Conservation (phyloP, 805 yeast genomes). For the Teunomyces lycoperdinae region DNA sequence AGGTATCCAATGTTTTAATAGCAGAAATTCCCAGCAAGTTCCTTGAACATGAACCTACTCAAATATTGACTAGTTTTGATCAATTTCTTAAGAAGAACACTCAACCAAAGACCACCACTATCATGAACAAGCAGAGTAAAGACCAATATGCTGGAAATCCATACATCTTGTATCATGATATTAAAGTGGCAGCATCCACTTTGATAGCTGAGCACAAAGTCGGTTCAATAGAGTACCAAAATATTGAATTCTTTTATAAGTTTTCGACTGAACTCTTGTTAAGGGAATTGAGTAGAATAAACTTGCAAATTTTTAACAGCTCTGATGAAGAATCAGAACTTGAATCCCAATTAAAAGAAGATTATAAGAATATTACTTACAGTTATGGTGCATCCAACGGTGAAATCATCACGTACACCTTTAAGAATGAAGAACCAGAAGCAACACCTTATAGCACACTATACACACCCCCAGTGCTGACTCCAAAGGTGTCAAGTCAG, state of each 20-base stretch:
- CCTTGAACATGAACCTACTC: constrained; percentile 42
- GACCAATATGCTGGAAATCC: constrained; percentile 42
- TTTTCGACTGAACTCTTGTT: constrained; percentile 60
- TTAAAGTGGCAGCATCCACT: constrained; percentile 54
- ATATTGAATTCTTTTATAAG: constrained; percentile 61
- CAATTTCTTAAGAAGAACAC: constrained; percentile 30
- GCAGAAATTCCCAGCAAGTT: neutral
- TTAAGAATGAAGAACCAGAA: constrained; percentile 31
- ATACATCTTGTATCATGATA: constrained; percentile 64
- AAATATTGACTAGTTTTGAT: constrained; percentile 42
- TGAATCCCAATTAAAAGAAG: constrained; percentile 48
- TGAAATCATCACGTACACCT: constrained; percentile 50
- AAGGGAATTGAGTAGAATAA: constrained; percentile 54
- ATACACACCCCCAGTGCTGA: constrained; percentile 21
- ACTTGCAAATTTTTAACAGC: constrained; percentile 21
- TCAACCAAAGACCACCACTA: constrained; percentile 32
- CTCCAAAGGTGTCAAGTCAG: constrained; percentile 55
- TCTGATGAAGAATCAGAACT: constrained; percentile 28
- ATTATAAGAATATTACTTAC: constrained; percentile 58
- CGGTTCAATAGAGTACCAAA: constrained; percentile 48
- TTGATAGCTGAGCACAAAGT: constrained; percentile 46
- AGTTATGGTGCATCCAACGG: constrained; percentile 50
- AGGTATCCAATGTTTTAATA: constrained; percentile 16
- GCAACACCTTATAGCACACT: constrained; percentile 16
- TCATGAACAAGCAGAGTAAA: constrained; percentile 39